Evolutionary conservation across 2,329 filamentous ascomycete species (phyloP), one percentile per base, ranked within the genome.

Genomic region (Seiridium unicorne): DNA sequence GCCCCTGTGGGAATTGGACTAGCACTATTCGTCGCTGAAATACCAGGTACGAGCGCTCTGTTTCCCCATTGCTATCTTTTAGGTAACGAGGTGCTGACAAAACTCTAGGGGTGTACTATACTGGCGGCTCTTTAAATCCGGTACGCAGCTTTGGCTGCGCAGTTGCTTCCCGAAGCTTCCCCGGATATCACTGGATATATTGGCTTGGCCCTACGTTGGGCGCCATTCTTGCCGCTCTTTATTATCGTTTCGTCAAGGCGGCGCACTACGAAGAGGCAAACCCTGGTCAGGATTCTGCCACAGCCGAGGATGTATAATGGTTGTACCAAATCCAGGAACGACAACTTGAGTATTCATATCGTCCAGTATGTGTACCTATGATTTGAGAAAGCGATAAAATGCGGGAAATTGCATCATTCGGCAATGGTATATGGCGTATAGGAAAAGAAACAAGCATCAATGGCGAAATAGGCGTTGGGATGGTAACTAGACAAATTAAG

Each of bases 1-100:
- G 88, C 87, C 0, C 88, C 88, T 0, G 73, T 91, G 0, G 88
- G 85, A 0, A 89, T 91, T 63, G 88, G 88, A 0, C 72, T 90
- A 2, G 75, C 87, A 0, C 77, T 91, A 18, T 90, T 91, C 66
- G 77, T 90, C 34, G 70, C 72, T 0, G 63, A 76, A 65, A 64
- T 77, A 35, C 65, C 72, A 9, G 77, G 76, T 75, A 63, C 58
- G 69, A 34, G 5, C 9, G 6, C 13, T 31, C 7, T 31, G 26
- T n/a, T 44, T 44, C 3, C 13, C 4, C 3, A 7, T 18, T 26
- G 18, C 26, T 32, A n/a, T 9, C 26, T 32, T 48, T 18, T 48
- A 9, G 10, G 13, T 8, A 49, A 31, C 10, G 46, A 31, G 32
- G 5, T 26, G 47, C 49, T 51, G 11, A 51, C 35, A n/a, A n/a